phyloP scores from a whole-genome alignment of 1,284 basidiomycete species.

The Peniophora sp. region DNA sequence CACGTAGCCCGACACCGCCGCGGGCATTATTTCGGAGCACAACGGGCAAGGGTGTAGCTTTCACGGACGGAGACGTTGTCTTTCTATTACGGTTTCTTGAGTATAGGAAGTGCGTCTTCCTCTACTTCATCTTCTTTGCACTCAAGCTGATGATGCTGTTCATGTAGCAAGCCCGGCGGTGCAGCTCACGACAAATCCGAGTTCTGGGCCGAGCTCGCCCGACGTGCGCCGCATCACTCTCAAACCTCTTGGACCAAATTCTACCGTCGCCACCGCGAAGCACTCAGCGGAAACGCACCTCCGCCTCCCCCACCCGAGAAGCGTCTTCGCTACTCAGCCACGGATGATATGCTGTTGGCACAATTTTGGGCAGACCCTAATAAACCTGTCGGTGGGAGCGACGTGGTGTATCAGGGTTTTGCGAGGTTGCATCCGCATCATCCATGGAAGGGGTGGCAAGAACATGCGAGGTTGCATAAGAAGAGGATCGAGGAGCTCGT shows the following conservation, averaged over 20 bases:
- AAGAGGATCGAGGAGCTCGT: slow-evolving; percentile 75
- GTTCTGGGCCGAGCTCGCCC: slow-evolving; percentile 79
- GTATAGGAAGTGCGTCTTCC: slow-evolving; percentile 47
- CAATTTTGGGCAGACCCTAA: slow-evolving; percentile 53
- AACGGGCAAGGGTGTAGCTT: slow-evolving; percentile 79
- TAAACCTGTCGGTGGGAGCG: slow-evolving; percentile 62
- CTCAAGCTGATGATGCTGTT: slow-evolving; percentile 3
- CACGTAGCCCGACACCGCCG: slow-evolving; percentile 58
- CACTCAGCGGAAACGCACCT: slow-evolving; percentile 59
- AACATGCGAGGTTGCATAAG: slow-evolving; percentile 79
- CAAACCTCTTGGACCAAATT: slow-evolving; percentile 87
- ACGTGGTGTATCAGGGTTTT: slow-evolving; percentile 73
- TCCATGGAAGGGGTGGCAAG: slow-evolving; percentile 87
- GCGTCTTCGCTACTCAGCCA: slow-evolving; percentile 73
- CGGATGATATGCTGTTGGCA: slow-evolving; percentile 70
- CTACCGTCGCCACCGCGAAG: slow-evolving; percentile 77
- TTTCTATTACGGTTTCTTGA: slow-evolving; percentile 70
- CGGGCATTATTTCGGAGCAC: slow-evolving; percentile 70
- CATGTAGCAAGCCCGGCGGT: slow-evolving; percentile 39
- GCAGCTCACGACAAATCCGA: slow-evolving; percentile 65
- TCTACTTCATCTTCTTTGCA: slow-evolving; percentile 1
- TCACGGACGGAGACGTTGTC: slow-evolving; percentile 69
- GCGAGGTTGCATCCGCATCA: slow-evolving; percentile 70
- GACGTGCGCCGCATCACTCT: slow-evolving; percentile 79
- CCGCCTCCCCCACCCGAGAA: slow-evolving; percentile 71